These are phyloP conservation scores for Phaffia rhodozyma DNA, from an alignment of 1,284 basidiomycete species.

Conservation along the genomic window DNA sequence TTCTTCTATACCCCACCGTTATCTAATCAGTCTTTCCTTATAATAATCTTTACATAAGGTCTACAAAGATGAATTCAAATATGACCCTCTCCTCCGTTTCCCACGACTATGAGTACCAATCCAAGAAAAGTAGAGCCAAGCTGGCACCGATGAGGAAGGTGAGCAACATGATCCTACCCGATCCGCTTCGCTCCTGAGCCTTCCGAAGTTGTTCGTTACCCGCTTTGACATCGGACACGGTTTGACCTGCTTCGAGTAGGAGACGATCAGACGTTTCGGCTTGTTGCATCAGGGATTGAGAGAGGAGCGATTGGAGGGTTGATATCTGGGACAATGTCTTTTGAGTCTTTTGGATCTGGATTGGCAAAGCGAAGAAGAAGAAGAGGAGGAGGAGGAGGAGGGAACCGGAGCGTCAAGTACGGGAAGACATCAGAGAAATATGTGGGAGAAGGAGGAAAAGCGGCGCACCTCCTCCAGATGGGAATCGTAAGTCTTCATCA, in stretches of 20 bases:
- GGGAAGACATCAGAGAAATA: neutral
- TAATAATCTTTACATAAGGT: too few species aligned
- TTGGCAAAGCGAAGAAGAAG: neutral
- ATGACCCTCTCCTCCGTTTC: too few species aligned
- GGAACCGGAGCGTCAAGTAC: neutral
- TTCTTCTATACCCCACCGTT: too few species aligned
- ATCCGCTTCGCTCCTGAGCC: constrained; percentile 41
- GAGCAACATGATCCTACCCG: constrained; percentile 41
- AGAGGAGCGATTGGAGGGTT: constrained; percentile 44
- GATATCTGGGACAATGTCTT: constrained; percentile 43
- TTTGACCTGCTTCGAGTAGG: constrained; percentile 42
- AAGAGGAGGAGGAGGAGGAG: neutral
- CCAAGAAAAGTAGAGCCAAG: constrained; percentile 42
- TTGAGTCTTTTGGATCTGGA: constrained; percentile 39
- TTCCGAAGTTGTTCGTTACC: constrained; percentile 44
- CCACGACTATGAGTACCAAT: constrained; percentile 33
- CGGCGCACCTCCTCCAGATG: constrained; percentile 15
- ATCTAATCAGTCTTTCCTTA: too few species aligned
- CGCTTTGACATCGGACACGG: constrained; percentile 39
- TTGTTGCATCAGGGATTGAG: constrained; percentile 42
- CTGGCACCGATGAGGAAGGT: constrained; percentile 43
- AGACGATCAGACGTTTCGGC: constrained; percentile 42
- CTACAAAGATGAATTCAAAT: too few species aligned
- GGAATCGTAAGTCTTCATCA: constrained; percentile 8
- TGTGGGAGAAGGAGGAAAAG: neutral